These are phyloP conservation scores for Calocera viscosa DNA, from an alignment of 768 basidiomycete genomes.

Conservation along the genomic window DNA sequence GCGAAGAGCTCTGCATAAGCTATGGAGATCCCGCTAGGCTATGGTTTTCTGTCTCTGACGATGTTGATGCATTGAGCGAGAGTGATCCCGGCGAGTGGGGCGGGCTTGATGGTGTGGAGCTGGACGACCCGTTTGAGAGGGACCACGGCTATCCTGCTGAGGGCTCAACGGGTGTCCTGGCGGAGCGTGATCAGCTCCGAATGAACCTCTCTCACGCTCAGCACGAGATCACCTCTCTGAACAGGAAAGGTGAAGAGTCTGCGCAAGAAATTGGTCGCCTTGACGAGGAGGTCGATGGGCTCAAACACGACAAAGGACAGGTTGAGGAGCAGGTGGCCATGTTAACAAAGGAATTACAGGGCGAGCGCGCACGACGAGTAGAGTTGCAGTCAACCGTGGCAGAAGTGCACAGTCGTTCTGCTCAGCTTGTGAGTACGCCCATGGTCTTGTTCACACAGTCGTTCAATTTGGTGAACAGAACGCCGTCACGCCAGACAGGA, in stretches of 20 bases:
- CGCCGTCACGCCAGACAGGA: too few species aligned
- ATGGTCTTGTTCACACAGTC: too few species aligned
- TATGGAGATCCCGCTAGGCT: constrained; percentile 46
- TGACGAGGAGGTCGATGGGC: not conserved
- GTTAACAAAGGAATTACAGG: not conserved
- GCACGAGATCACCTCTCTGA: not conserved
- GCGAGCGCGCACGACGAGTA: not conserved
- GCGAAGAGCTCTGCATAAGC: constrained; percentile 70
- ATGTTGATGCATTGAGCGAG: not conserved
- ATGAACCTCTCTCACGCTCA: not conserved
- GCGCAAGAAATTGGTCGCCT: not conserved
- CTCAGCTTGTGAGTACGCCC: not conserved
- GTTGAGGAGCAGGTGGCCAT: not conserved
- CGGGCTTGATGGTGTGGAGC: not conserved
- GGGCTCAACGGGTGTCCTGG: not conserved
- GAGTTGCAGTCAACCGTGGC: not conserved
- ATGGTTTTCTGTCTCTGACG: constrained; percentile 35
- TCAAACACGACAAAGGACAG: not conserved
- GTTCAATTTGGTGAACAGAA: too few species aligned
- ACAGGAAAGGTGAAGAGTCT: not conserved
- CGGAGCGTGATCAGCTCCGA: not conserved
- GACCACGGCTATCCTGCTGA: not conserved
- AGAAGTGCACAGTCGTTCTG: not conserved
- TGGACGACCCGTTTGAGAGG: not conserved
- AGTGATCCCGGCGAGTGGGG: constrained; percentile 8